Conservation (phyloP, 805 yeast genomes). For the Brettanomyces bruxellensis region DNA sequence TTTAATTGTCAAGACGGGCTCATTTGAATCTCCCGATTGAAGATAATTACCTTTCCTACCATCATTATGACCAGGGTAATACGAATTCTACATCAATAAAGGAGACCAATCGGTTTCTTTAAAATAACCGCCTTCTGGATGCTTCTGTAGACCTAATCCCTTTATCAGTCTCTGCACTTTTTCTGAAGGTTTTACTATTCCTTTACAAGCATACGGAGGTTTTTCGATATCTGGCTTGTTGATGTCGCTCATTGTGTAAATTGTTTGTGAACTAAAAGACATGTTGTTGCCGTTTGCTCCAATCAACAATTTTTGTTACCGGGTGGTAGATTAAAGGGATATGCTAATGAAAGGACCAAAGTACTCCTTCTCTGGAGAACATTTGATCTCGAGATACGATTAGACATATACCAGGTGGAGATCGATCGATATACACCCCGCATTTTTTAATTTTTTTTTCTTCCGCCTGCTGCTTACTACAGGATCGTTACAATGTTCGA, state of each 20-base stretch:
- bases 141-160: conserved; percentile 29
- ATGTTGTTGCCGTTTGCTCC: no score
- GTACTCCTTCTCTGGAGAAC: no score
- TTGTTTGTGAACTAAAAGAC: conserved; percentile 11
- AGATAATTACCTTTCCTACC: conserved; percentile 9
- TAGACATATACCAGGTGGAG: no score
- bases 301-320: no score
- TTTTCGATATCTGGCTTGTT: conserved; percentile 10
- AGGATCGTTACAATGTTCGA: no score
- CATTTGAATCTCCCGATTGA: conserved; percentile 6
- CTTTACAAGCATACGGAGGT: conserved; percentile 16
- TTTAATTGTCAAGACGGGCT: conserved; percentile 8
- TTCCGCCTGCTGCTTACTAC: no score
- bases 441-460: no score
- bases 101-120: conserved; percentile 49
- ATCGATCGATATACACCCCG: no score
- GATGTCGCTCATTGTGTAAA: conserved; percentile 12
- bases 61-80: conserved; percentile 22
- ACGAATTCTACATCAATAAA: conserved; percentile 31
- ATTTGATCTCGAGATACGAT: no score
- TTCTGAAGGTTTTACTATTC: conserved; percentile 10
- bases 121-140: conserved; percentile 51
- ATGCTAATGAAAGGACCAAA: no score
- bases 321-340: no score
- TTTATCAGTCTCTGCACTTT: conserved; percentile 25